A percentile compares a stretch with the other conserved stretches of the same genome.
Evolutionary conservation across 495 filamentous ascomycete genomes (phyloP).

Genomic region (Lasiosphaeria ovina): DNA sequence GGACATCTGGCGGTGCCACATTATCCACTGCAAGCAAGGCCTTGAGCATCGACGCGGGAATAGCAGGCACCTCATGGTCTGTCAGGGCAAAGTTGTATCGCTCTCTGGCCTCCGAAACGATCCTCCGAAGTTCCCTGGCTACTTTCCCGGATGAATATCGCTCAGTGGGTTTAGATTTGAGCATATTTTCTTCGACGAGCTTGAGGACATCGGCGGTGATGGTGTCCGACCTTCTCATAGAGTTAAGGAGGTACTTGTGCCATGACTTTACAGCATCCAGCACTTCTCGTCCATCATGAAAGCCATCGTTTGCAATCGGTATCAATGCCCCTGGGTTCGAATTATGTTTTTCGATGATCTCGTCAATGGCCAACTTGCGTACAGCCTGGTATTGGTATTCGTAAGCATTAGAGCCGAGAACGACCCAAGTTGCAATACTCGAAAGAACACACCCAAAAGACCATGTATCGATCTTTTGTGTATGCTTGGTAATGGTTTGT

Average conservation of each 20-base stretch:
- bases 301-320: constrained; percentile 20
- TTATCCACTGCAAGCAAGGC: constrained; percentile 5
- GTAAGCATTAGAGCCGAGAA: constrained; percentile 26
- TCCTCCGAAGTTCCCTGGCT: constrained; percentile 1
- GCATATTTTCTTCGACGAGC: constrained; percentile 8
- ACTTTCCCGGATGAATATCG: constrained; percentile 2
- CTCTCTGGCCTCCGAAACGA: constrained; percentile 5
- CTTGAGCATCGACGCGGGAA: constrained; percentile 1
- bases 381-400: constrained; percentile 17
- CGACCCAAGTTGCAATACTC: constrained; percentile 41
- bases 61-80: neutral
- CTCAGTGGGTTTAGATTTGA: constrained; percentile 13
- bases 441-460: constrained; percentile 46
- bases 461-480: constrained; percentile 42
- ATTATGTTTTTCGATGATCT: constrained; percentile 15
- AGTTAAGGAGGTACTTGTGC: constrained; percentile 22
- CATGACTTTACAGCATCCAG: constrained; percentile 22
- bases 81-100: neutral
- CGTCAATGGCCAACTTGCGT: constrained; percentile 9
- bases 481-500: constrained; percentile 18
- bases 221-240: constrained; percentile 12
- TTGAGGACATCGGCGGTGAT: constrained; percentile 7
- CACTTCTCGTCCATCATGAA: constrained; percentile 28
- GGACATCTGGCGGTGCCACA: constrained; percentile 7
- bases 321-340: constrained; percentile 5